Conservation (phyloP, 208 protist species). For the Wallacemonas sp. region DNA sequence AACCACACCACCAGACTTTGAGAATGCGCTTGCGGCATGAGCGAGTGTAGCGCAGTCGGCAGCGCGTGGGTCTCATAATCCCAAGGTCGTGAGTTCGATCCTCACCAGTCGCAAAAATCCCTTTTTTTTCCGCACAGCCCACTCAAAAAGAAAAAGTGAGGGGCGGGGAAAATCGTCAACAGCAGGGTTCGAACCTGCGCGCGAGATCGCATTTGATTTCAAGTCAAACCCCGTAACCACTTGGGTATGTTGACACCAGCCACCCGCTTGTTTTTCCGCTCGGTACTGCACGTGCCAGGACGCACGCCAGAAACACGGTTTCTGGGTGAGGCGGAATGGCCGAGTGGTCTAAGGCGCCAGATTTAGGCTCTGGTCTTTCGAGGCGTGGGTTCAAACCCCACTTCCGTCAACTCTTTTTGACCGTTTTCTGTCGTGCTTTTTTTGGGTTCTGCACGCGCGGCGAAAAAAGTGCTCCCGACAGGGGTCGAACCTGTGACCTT, state of each 20-base stretch:
- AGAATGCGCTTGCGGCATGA: not conserved
- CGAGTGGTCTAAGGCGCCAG: conserved; percentile 70
- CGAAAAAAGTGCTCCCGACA: conserved; percentile 57
- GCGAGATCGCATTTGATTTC: conserved; percentile 92
- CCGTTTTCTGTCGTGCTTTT: not conserved
- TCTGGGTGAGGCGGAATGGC: conserved; percentile 30
- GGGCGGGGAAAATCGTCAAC: conserved; percentile 38
- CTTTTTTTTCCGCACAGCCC: conserved; percentile 3
- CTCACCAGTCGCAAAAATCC: conserved; percentile 65
- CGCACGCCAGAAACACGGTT: not conserved
- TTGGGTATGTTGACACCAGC: conserved; percentile 75
- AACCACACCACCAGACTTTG: not conserved
- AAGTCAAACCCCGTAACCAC: conserved; percentile 91
- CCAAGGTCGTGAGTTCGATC: conserved; percentile 95
- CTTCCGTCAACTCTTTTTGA: conserved; percentile 43
- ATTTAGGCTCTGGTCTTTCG: conserved; percentile 81
- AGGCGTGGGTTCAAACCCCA: conserved; percentile 78
- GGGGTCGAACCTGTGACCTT: conserved; percentile 75
- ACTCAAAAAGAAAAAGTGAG: not conserved
- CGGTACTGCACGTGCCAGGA: not conserved
- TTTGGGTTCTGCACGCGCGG: not conserved
- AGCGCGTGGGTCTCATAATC: conserved; percentile 96
- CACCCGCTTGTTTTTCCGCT: not conserved
- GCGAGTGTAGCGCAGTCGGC: conserved; percentile 94
- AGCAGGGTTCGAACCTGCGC: conserved; percentile 91